Conservation (phyloP, 2,329 filamentous ascomycete species). For the Graphilbum fragrans region DNA sequence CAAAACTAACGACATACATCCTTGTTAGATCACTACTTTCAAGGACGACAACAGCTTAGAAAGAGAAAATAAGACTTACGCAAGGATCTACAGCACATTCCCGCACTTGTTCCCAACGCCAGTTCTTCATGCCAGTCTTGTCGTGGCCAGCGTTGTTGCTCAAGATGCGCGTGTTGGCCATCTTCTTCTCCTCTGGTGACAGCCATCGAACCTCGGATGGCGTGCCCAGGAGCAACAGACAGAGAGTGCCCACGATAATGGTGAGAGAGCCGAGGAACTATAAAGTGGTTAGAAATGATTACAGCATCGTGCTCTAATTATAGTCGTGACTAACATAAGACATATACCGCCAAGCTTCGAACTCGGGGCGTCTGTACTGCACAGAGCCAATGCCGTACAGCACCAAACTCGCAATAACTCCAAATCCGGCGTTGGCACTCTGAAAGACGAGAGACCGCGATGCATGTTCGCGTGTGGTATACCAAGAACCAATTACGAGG, state of each 20-base stretch:
- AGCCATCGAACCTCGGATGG: conserved; percentile 25
- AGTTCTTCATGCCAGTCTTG: conserved; percentile 21
- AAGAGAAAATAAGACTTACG: no score
- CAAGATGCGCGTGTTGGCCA: conserved; percentile 22
- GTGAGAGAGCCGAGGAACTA: conserved; percentile 24
- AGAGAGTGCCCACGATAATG: conserved; percentile 18
- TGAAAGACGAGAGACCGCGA: conserved; percentile 23
- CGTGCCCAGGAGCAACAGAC: conserved; percentile 22
- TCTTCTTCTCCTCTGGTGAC: conserved; percentile 20
- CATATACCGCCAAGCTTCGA: no score
- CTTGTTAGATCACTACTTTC: neutral
- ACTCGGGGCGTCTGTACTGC: no score
- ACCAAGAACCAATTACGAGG: conserved; percentile 2
- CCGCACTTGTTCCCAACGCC: conserved; percentile 23
- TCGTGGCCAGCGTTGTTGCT: conserved; percentile 24
- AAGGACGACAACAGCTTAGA: no score
- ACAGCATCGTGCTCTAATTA: no score
- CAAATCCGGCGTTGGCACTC: conserved; percentile 24
- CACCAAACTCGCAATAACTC: conserved; percentile 21
- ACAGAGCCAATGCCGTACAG: conserved; percentile 23
- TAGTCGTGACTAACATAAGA: no score
- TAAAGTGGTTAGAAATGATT: no score
- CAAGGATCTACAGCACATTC: conserved; percentile 22
- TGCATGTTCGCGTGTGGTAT: conserved; percentile 6
- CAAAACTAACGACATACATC: conserved; percentile 21